Evolutionary conservation across 768 basidiomycete species (phyloP), one percentile per base, ranked within the genome.

Genomic region (Serpula lacrymans): DNA sequence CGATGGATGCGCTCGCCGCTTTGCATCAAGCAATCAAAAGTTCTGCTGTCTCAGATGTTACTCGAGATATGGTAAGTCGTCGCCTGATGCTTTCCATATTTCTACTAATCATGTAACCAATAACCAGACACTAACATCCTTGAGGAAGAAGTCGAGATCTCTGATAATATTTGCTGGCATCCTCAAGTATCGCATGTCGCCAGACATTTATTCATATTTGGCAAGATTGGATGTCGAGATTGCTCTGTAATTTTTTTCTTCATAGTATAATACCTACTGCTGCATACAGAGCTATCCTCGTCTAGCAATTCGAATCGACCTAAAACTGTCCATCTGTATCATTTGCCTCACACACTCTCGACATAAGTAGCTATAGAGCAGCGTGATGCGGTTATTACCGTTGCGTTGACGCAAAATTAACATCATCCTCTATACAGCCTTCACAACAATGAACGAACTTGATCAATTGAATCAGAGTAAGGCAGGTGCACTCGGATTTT

Each of bases 1-100:
- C 90, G 16, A 99, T 98, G 96, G 91, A 93, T 55, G 80, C 84
- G 21, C 78, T 98, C 20, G 84, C 87, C 35, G 80, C 75, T 11
- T 77, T 94, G 12, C 87, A 95, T 51, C 84, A 84, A 42, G 78
- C 76, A 43, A 68, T 81, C 42, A 95, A 95, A 60, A 66, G 70
- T 9, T 82, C 84, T 21, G 66, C 74, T 30, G 79, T 78, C 16
- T 76, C 84, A 10, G 92, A 95, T 54, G 75, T 78, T 27, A 83
- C 79, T 2, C 72, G 86, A 48, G 84, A 93, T 52, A 75, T 84
- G 73, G 88, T 89, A 45, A 42, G 78, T 70, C 25, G 10, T 41
- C 49, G 27, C 24, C 48, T 45, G 34, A 30, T 41, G 34, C 34
- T 32, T n/a, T 53, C 38, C 16, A 45, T 16, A 42, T 47, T 36